Percentiles rank a stretch among this genome's conserved stretches.
Conservation (phyloP, 805 yeast species). For the Myxozyma kluyveri region DNA sequence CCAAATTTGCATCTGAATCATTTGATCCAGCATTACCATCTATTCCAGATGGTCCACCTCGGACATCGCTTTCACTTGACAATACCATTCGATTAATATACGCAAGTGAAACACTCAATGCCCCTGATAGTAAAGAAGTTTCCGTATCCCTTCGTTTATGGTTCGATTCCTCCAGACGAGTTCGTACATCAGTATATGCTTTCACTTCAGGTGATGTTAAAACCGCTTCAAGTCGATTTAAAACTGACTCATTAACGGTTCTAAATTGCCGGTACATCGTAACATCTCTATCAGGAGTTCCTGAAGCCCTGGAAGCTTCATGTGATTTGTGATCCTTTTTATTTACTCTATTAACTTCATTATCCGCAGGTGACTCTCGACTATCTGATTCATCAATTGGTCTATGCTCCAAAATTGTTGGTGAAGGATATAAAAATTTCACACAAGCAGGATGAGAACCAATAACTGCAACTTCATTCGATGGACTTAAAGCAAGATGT, state of each 20-base stretch:
- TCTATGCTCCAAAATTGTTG: constrained; percentile 3
- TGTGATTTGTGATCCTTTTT: neutral
- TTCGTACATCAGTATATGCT: neutral
- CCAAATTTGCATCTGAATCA: neutral
- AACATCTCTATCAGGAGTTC: constrained; percentile 39
- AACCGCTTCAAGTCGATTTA: constrained; percentile 54
- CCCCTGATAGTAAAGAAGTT: constrained; percentile 63
- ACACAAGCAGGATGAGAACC: constrained; percentile 73
- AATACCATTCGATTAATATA: constrained; percentile 60
- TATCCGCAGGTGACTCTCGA: neutral
- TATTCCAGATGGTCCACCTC: neutral
- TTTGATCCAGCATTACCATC: neutral
- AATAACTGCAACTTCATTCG: constrained; percentile 78
- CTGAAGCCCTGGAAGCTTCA: neutral
- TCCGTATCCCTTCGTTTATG: too few relatives aligned
- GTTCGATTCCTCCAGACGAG: neutral
- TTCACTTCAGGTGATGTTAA: constrained; percentile 38
- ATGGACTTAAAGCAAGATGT: constrained; percentile 78
- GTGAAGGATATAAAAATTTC: constrained; percentile 62
- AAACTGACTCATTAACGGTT: constrained; percentile 69
- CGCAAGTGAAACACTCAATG: constrained; percentile 76
- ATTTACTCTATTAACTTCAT: neutral
- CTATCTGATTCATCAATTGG: neutral
- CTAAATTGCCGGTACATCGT: constrained; percentile 82
- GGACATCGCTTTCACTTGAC: constrained; percentile 1